Evolutionary conservation across 768 basidiomycete genomes (phyloP), one percentile per base, ranked within the genome.

Genomic region (Termitomyces sp.): DNA sequence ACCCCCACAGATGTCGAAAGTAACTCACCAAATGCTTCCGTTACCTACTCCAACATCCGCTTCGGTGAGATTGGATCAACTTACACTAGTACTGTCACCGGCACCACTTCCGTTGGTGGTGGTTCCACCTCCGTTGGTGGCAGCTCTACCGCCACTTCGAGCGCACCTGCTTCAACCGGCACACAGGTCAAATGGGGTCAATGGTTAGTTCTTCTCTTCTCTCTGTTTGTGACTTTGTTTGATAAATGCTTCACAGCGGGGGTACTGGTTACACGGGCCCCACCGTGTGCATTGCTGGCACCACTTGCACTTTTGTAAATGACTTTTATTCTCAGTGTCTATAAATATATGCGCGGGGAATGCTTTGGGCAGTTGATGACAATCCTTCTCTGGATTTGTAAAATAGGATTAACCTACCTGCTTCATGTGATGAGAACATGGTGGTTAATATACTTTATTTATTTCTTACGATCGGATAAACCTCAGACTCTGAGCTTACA

Each of bases 1-100:
- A n/a, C n/a, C n/a, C 74, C 73, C 46, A 61, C 20, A 41, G 67
- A 73, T 38, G 75, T 78, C 67, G 76, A 77, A 67, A 56, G 69
- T 47, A 43, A 55, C 23, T 50, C 48, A 20, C 52, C 58, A 38
- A 55, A 59, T 47, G 44, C 58, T 28, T 74, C 55, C 74, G 77
- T 58, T 28, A 59, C 72, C 59, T 83, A 68, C 75, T 82, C 80
- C 43, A 82, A 59, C 26, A 59, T 59, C 35, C 47, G 50, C 26
- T 40, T 59, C 20, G 58, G 58, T 55, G 56, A 57, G 7, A 57
- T 57, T 18, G 57, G 57, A 38, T 52, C 57, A 43, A 58, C 57
- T 18, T 58, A 61, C 35, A 61, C 43, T 20, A 4, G 46, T 26
- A 40, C 47, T n/a, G 49, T 46, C 23, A 51, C 55, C 18, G 55